Evolutionary conservation across 2,329 filamentous ascomycete genomes (phyloP).

Genomic region (Thielaviopsis punctulata): DNA sequence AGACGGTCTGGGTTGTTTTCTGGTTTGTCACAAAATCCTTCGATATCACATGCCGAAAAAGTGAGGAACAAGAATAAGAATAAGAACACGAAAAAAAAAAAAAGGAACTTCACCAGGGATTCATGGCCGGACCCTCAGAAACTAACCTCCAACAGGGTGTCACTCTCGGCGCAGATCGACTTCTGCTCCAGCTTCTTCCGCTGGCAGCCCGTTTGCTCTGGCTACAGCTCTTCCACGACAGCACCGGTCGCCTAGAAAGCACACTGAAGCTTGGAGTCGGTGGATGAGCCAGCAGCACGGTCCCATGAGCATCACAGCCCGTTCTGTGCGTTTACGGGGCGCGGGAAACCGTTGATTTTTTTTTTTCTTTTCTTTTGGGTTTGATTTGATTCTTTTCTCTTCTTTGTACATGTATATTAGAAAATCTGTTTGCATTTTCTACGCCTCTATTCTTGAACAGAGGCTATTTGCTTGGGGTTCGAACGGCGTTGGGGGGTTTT

Average conservation of each 20-base stretch:
- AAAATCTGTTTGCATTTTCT: background rate
- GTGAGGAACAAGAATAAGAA: background rate
- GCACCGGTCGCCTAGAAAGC: background rate
- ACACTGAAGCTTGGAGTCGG: conserved; percentile 10
- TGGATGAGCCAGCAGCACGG: conserved; percentile 13
- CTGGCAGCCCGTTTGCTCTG: background rate
- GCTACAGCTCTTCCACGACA: background rate
- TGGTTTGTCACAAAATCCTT: background rate
- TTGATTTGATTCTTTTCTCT: background rate
- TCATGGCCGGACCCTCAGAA: background rate
- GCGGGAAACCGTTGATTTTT: background rate
- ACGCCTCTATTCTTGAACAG: background rate
- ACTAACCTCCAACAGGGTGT: conserved; percentile 8
- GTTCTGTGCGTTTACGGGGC: background rate
- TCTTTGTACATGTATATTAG: background rate
- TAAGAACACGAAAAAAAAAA: background rate
- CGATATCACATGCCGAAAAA: background rate
- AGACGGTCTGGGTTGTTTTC: background rate
- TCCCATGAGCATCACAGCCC: conserved; percentile 2
- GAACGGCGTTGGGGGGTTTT: background rate
- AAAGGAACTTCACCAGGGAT: too few species aligned
- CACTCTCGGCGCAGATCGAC: background rate
- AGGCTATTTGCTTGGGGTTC: background rate
- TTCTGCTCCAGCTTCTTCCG: background rate
- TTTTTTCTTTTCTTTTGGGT: conserved; percentile 1